Conservation (phyloP, 371 early-diverging fungal species). For the Fennellomyces sp. region DNA sequence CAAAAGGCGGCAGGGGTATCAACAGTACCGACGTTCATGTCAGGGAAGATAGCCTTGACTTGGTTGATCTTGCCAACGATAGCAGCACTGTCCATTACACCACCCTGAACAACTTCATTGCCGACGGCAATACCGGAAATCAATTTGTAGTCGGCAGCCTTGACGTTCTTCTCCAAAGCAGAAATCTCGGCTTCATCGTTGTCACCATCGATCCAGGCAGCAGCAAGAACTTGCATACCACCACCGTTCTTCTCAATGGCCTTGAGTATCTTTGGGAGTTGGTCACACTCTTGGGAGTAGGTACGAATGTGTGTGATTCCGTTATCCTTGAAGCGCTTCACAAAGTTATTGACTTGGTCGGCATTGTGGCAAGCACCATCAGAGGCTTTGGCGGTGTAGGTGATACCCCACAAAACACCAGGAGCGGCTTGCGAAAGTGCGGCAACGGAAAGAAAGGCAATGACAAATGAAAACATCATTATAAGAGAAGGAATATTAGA, state of each 20-base stretch:
- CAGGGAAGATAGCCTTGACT: constrained; percentile 41
- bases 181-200: constrained; percentile 33
- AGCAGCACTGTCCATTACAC: constrained; percentile 14
- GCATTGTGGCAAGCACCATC: constrained; percentile 37
- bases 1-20: constrained; percentile 41
- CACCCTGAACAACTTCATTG: constrained; percentile 39
- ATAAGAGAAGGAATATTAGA: not conserved
- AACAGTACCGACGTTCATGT: constrained; percentile 52
- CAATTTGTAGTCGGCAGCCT: constrained; percentile 11
- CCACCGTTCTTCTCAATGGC: constrained; percentile 31
- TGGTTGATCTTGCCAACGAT: constrained; percentile 38
- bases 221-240: constrained; percentile 44
- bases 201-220: constrained; percentile 42
- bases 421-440: constrained; percentile 24
- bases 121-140: constrained; percentile 44
- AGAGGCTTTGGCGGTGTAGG: constrained; percentile 31
- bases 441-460: constrained; percentile 18
- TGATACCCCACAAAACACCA: constrained; percentile 23
- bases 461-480: constrained; percentile 7
- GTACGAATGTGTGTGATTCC: constrained; percentile 44
- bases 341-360: constrained; percentile 14
- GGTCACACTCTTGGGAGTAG: constrained; percentile 52
- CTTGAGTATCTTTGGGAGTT: constrained; percentile 31
- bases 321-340: constrained; percentile 37
- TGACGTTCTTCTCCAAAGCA: constrained; percentile 13